These are phyloP conservation scores for Trypanosoma brucei DNA, from an alignment of 208 protist genomes.

Conservation along the genomic window DNA sequence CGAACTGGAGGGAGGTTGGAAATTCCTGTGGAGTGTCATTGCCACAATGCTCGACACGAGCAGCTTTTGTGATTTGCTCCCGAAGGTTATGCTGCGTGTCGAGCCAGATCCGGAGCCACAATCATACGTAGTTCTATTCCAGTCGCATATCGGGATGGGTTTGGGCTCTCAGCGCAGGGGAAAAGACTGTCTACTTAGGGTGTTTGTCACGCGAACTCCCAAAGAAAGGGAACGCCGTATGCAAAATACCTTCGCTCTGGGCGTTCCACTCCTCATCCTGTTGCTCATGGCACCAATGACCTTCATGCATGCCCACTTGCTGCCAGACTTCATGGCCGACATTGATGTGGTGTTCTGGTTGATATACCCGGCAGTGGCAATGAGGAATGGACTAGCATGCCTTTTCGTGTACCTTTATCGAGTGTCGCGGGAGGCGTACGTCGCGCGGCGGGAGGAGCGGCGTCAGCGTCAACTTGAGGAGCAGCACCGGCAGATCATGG, in stretches of 20 bases:
- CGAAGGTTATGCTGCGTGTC: constrained; percentile 52
- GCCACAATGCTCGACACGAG: constrained; percentile 57
- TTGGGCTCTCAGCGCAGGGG: not conserved
- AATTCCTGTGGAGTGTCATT: constrained; percentile 46
- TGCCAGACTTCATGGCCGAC: constrained; percentile 43
- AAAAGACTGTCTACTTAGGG: constrained; percentile 32
- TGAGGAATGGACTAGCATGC: constrained; percentile 26
- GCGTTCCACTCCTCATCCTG: constrained; percentile 48
- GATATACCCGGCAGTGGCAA: constrained; percentile 35
- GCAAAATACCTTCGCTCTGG: constrained; percentile 44
- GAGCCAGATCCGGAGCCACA: constrained; percentile 8
- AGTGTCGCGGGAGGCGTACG: constrained; percentile 13
- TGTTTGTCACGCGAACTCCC: constrained; percentile 35
- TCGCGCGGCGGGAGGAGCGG: constrained; percentile 13
- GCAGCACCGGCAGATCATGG: constrained; percentile 12
- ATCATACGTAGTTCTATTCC: constrained; percentile 41
- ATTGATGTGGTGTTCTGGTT: constrained; percentile 52
- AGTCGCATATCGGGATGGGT: not conserved
- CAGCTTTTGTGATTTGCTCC: constrained; percentile 49
- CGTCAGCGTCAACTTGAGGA: constrained; percentile 27
- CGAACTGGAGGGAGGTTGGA: constrained; percentile 10
- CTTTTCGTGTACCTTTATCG: constrained; percentile 8
- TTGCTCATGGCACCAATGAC: constrained; percentile 47
- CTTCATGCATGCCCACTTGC: constrained; percentile 33
- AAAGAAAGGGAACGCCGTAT: constrained; percentile 11